phyloP scores from a whole-genome alignment of 768 basidiomycete genomes.

The Auricularia sp. region DNA sequence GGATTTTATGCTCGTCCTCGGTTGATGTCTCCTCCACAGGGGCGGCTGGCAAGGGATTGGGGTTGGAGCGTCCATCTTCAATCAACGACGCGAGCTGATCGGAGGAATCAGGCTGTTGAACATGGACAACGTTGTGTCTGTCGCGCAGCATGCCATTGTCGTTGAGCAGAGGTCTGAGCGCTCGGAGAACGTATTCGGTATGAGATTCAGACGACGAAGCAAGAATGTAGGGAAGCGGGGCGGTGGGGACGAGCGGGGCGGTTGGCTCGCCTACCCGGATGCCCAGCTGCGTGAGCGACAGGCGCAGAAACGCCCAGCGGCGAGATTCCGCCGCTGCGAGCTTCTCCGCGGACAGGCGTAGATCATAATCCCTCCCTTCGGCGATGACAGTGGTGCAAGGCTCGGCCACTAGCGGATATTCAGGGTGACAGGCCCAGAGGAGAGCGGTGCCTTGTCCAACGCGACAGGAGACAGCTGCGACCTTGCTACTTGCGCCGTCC shows the following conservation, averaged over 20 bases:
- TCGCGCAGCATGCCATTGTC: not conserved
- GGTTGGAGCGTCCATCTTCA: not conserved
- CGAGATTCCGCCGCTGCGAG: slow-evolving; percentile 15
- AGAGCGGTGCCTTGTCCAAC: slow-evolving; percentile 41
- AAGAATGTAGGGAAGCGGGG: not conserved
- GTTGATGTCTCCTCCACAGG: not conserved
- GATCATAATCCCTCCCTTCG: slow-evolving; percentile 11
- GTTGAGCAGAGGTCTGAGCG: not conserved
- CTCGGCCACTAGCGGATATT: slow-evolving; percentile 38
- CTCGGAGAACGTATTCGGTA: not conserved
- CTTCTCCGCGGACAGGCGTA: slow-evolving; percentile 8
- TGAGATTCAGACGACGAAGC: not conserved
- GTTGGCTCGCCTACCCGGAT: slow-evolving; percentile 22
- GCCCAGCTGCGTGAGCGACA: slow-evolving; percentile 26
- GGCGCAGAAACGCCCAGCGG: slow-evolving; percentile 24
- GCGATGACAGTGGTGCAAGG: slow-evolving; percentile 17
- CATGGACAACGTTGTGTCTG: not conserved
- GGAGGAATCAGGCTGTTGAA: not conserved
- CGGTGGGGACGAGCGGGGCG: not conserved
- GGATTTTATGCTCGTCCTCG: not conserved
- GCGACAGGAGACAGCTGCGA: slow-evolving; percentile 27
- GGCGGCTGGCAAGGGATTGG: not conserved
- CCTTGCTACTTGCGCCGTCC: slow-evolving; percentile 12
- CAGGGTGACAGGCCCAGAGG: slow-evolving; percentile 49
- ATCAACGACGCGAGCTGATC: not conserved